phyloP scores from a whole-genome alignment of 495 filamentous ascomycete genomes.

The Bryoglossum gracile region DNA sequence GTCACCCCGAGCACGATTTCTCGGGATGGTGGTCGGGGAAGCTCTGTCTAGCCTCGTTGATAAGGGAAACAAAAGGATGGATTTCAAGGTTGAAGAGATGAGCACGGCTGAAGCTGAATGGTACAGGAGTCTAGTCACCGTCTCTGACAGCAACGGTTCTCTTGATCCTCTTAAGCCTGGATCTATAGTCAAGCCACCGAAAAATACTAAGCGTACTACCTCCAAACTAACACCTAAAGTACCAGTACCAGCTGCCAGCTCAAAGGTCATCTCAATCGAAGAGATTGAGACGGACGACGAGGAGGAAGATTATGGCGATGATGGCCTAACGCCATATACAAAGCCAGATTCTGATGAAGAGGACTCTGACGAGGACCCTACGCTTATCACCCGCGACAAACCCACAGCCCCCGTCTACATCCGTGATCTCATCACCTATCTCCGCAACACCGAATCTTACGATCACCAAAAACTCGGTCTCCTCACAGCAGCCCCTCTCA shows the following conservation, averaged over 20 bases:
- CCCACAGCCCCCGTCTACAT: constrained; percentile 87
- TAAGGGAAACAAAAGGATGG: constrained; percentile 60
- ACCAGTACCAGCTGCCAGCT: constrained; percentile 23
- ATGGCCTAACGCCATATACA: constrained; percentile 71
- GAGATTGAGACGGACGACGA: constrained; percentile 43
- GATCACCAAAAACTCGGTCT: constrained; percentile 79
- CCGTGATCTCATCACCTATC: constrained; percentile 70
- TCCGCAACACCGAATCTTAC: constrained; percentile 75
- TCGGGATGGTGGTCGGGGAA: constrained; percentile 87
- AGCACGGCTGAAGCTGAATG: constrained; percentile 62
- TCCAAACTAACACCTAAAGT: constrained; percentile 21
- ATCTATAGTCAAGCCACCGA: constrained; percentile 6
- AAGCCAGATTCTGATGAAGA: constrained; percentile 91
- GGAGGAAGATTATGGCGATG: constrained; percentile 37
- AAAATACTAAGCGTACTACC: constrained; percentile 11
- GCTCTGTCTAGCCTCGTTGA: constrained; percentile 76
- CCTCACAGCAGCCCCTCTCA: constrained; percentile 64
- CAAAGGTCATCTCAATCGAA: constrained; percentile 57
- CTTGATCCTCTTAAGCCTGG: constrained; percentile 31
- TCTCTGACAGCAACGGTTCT: constrained; percentile 58
- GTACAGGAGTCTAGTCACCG: constrained; percentile 60
- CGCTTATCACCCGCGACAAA: constrained; percentile 72
- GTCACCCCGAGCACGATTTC: constrained; percentile 65
- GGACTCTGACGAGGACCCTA: constrained; percentile 89
- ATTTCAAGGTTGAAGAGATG: constrained; percentile 79